Base-by-base conservation (phyloP, 169 alveolate genomes). In the Cryptosporidium bovis region DNA sequence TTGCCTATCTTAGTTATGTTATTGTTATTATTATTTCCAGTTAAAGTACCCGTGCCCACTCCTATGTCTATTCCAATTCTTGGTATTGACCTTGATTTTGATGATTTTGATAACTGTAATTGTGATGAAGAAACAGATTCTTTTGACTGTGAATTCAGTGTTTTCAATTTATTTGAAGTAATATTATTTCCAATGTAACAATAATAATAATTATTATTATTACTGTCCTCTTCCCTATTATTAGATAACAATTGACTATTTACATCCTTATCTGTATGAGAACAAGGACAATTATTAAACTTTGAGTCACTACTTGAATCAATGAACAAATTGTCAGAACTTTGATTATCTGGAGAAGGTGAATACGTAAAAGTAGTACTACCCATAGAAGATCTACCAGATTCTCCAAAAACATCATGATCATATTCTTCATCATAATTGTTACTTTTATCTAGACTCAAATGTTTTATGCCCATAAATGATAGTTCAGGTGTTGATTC, bases 331-430 rank as follows among this genome's bases (percentile, higher is more conserved):
- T 62, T 62, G 13, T 55, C 69, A 27, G 87, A 77, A 36, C 60
- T 48, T 34, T 24, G 51, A 20, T 34, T 44, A 13, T 71, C 87
- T 29, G 87, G 71, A 62, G 87, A 77, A 60, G 44, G 64, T 10
- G 87, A 58, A 60, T 50, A 62, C 5, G 87, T 77, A 60, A 68
- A 77, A 0, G 64, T 46, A 20, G 87, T 77, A 33, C 87, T 77
- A 20, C 87, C 87, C 5, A 62, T 46, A 8, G 87, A 77, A 7
- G 87, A 77, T 36, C 87, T 77, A 40, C 77, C 56, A 1, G 87
- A 77, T 29, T 60, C 87, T 16, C 64, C 64, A 10, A 77, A 20
- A 13, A 51, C 16, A 55, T 55, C 64, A 20, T 4, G 48, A 27
- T 77, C 87, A 18, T 48, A 56, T 62, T 62, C 67, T 16, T 69